phyloP scores from a whole-genome alignment of 257 asterid genomes.

The Scutellaria baicalensis region DNA sequence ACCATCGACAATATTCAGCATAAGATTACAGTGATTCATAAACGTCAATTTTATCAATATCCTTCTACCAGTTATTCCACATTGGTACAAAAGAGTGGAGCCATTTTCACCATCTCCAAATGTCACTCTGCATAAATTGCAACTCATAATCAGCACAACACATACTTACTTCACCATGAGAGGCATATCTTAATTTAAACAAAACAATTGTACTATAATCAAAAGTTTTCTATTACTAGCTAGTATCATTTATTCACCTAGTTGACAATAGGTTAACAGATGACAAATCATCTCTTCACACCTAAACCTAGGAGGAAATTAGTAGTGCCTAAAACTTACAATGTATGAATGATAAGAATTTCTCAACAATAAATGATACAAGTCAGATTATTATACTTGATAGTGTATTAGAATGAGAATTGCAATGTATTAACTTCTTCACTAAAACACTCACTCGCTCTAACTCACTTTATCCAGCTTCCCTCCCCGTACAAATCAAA shows the following conservation, averaged over 20 bases:
- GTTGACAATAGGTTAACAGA: background rate
- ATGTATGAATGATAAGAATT: background rate
- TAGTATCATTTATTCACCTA: background rate
- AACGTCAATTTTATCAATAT: background rate
- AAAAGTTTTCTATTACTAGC: background rate
- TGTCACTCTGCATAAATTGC: slow-evolving; percentile 3
- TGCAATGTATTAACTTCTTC: no score
- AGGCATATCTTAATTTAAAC: background rate
- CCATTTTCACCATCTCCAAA: background rate
- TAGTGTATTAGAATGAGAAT: no score
- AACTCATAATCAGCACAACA: background rate
- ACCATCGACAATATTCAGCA: background rate
- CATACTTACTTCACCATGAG: no score
- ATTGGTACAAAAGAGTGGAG: background rate
- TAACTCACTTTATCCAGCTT: no score
- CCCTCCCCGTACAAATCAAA: no score
- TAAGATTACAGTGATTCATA: background rate
- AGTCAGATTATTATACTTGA: no score
- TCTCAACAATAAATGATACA: background rate
- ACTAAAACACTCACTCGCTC: no score
- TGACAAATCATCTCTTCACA: background rate
- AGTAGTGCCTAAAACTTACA: no score
- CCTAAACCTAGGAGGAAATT: background rate
- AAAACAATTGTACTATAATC: background rate
- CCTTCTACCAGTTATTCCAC: background rate